Base-by-base conservation (phyloP, 331 rosid genomes). In the Malus hybrid region DNA sequence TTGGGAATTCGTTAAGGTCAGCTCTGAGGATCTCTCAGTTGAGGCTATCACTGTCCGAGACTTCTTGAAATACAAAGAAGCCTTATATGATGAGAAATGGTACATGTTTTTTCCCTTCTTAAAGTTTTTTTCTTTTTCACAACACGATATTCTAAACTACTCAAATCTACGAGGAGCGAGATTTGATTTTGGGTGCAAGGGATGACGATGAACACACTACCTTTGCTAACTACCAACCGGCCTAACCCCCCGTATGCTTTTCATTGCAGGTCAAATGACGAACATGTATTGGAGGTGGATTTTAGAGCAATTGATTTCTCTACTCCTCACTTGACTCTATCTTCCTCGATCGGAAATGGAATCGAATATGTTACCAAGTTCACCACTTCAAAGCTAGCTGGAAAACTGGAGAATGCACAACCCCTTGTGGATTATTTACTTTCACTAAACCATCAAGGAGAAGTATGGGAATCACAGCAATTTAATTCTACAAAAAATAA, bases 291-390 rank as follows among this genome's bases (percentile, higher is more conserved):
- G 79, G 98, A 93, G 85, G 88, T 88, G 16, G 98, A 93, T 80
- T 91, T 93, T 77, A 88, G 86, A 67, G 96, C 98, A 70, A 81
- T 90, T 64, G 90, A 91, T 79, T 77, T 67, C 79, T 71, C 87
- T 24, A 80, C 74, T 86, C 96, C 97, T 55, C 87, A 81, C n/a
- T 78, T 93, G 64, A 79, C 86, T 24, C 79, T 91, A n/a, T 79
- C 97, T 28, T 89, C 98, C 73, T 93, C 98, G 55, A 88, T 93
- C 70, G 98, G 98, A 80, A 89, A 91, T 70, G 97, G 98, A 36
- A 71, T 90, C 13, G 29, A 54, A 55, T 87, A 81, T 79, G 82
- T 83, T 70, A 83, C 93, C 11, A 93, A 91, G 84, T 88, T 87
- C 75, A 70, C 85, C 18, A 83, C 90, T 64, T 77, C 93, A 50